Percentiles rank a stretch among this genome's conserved stretches.
phyloP scores from a whole-genome alignment of 2,329 filamentous ascomycete species.

The Sclerotinia glacialis region DNA sequence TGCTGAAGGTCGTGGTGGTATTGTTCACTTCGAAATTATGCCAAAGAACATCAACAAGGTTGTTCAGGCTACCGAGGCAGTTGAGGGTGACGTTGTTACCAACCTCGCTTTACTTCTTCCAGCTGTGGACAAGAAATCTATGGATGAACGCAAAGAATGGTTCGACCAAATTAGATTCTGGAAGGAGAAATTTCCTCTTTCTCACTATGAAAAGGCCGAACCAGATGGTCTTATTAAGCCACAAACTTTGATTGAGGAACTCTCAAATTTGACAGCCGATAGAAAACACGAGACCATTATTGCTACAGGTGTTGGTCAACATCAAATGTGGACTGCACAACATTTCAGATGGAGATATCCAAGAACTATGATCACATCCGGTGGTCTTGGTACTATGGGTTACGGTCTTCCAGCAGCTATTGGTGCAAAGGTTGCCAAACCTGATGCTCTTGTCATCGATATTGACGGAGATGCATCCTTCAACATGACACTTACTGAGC shows the following conservation, averaged over 20 bases:
- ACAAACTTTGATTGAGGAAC: slow-evolving; percentile 85
- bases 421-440: slow-evolving; percentile 82
- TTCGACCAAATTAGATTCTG: slow-evolving; percentile 84
- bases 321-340: slow-evolving; percentile 98
- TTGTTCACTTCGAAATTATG: slow-evolving; percentile 97
- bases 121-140: slow-evolving; percentile 59
- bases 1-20: slow-evolving; percentile 81
- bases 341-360: slow-evolving; percentile 94
- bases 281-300: slow-evolving; percentile 85
- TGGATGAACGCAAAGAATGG: slow-evolving; percentile 74
- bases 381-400: slow-evolving; percentile 94
- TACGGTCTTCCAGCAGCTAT: slow-evolving; percentile 93
- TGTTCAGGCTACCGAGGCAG: slow-evolving; percentile 89
- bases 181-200: slow-evolving; percentile 88
- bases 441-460: slow-evolving; percentile 67
- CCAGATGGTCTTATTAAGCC: slow-evolving; percentile 84
- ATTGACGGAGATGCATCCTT: slow-evolving; percentile 99
- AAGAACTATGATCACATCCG: slow-evolving; percentile 92
- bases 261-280: slow-evolving; percentile 77
- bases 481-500: slow-evolving; percentile 96
- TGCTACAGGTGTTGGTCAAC: slow-evolving; percentile 90
- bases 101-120: slow-evolving; percentile 78
- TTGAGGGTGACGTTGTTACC: slow-evolving; percentile 84
- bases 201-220: slow-evolving; percentile 74
- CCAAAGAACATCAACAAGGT: slow-evolving; percentile 99